Evolutionary conservation across 768 basidiomycete genomes (phyloP).

Genomic region (Lentinus brumalis): DNA sequence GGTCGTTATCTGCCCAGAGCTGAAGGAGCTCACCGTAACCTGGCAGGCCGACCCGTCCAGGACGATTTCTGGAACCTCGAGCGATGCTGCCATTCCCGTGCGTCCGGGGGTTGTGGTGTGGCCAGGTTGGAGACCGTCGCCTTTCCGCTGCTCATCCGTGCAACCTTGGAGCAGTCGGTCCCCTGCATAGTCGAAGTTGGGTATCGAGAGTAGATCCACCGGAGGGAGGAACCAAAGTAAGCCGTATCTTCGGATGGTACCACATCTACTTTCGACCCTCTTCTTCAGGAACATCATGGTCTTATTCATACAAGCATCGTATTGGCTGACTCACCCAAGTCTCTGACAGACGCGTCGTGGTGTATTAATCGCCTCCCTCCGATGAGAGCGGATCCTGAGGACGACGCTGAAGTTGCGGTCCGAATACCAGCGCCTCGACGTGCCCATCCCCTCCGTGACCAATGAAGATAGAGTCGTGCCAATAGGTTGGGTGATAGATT

Average conservation of each 20-base stretch:
- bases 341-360: too few relatives aligned
- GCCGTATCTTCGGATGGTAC: background rate
- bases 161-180: background rate
- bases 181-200: background rate
- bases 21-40: background rate
- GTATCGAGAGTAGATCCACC: background rate
- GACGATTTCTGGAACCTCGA: slow-evolving; percentile 11
- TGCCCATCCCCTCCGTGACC: too few relatives aligned
- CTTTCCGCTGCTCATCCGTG: background rate
- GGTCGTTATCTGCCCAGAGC: background rate
- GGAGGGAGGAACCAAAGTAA: background rate
- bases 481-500: background rate
- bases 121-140: background rate
- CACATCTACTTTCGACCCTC: too few relatives aligned
- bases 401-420: background rate
- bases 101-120: background rate
- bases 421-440: background rate
- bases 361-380: too few relatives aligned
- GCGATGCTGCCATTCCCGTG: slow-evolving; percentile 5
- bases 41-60: background rate
- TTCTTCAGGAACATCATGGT: too few relatives aligned
- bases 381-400: background rate
- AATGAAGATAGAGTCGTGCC: too few relatives aligned
- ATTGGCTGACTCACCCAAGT: too few relatives aligned
- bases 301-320: too few relatives aligned